Evolutionary conservation across 169 alveolate species (phyloP).

Genomic region (Plasmodium gonderi): DNA sequence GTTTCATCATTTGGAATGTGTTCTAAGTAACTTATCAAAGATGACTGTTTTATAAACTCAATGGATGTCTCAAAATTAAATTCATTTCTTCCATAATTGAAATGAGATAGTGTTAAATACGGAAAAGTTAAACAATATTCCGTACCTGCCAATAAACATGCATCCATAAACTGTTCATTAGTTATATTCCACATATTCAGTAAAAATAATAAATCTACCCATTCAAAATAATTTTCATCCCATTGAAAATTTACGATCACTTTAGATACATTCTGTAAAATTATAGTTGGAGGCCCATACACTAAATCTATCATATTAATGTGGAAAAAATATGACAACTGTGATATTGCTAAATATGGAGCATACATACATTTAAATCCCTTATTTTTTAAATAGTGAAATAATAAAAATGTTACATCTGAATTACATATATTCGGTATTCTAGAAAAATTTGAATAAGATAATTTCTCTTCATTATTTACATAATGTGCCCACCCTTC

Average conservation of each 20-base stretch:
- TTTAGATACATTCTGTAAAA: constrained; percentile 78
- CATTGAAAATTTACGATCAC: constrained; percentile 49
- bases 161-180: constrained; percentile 80
- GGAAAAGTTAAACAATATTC: constrained; percentile 85
- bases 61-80: constrained; percentile 78
- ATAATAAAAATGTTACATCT: constrained; percentile 77
- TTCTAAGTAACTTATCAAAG: constrained; percentile 78
- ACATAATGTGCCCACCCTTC: constrained; percentile 62
- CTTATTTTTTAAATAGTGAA: constrained; percentile 73
- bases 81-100: constrained; percentile 61
- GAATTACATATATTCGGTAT: constrained; percentile 61
- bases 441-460: constrained; percentile 10
- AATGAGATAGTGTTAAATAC: constrained; percentile 72
- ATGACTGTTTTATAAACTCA: constrained; percentile 80
- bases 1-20: constrained; percentile 79
- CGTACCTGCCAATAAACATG: constrained; percentile 84
- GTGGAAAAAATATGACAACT: constrained; percentile 77
- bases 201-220: constrained; percentile 77
- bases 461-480: constrained; percentile 26
- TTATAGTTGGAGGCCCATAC: constrained; percentile 81
- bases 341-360: constrained; percentile 84
- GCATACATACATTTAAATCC: constrained; percentile 80
- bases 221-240: constrained; percentile 65
- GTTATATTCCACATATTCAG: constrained; percentile 75
- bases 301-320: constrained; percentile 77